Evolutionary conservation across 1,284 basidiomycete species (phyloP), one percentile per base, ranked within the genome.

Genomic region (Pascua sp.): DNA sequence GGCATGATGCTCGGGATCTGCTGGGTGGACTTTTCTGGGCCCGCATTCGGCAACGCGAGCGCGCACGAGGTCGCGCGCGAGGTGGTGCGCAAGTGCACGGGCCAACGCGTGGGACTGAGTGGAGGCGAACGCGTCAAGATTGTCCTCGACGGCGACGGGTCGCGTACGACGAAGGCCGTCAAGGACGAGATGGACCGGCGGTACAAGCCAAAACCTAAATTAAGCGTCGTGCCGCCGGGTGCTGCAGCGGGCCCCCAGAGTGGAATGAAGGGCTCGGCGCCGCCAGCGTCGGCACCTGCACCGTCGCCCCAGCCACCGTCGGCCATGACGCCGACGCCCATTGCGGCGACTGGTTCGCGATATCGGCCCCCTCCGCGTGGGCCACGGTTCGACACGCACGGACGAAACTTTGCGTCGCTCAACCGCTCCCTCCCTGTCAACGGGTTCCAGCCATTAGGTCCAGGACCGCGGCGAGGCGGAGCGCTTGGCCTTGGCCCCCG

Each of bases 1-100:
- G 92, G 92, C 12, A 86, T 85, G 60, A 85, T 88, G 13, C 81
- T 97, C 4, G 93, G 93, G 8, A 85, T 97, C 43, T 85, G 90
- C 51, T 86, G 84, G 70, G 82, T 97, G 66, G 85, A 83, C 61
- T 97, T 83, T 71, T 74, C 71, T 42, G 66, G 61, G 11, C 75
- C 69, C 37, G 60, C 57, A 17, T 57, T 60, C 13, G 67, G 69
- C 10, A 60, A 53, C 15, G 47, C 54, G 11, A 66, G 66, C 3
- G 68, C 68, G 13, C 65, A 80, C 65, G 75, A 78, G 43, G 69
- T 75, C 9, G 79, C 79, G 4, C 55, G 57, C 37, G 54, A 67
- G 16, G 79, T 77, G 10, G 67, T 77, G 11, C 60, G 56, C 49
- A 67, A 64, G 57, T 79, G 72, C 53, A 72, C 79, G 55, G 78